These are phyloP conservation scores for Ceratocystis lukuohia DNA, from an alignment of 2,329 filamentous ascomycete species.

Conservation along the genomic window DNA sequence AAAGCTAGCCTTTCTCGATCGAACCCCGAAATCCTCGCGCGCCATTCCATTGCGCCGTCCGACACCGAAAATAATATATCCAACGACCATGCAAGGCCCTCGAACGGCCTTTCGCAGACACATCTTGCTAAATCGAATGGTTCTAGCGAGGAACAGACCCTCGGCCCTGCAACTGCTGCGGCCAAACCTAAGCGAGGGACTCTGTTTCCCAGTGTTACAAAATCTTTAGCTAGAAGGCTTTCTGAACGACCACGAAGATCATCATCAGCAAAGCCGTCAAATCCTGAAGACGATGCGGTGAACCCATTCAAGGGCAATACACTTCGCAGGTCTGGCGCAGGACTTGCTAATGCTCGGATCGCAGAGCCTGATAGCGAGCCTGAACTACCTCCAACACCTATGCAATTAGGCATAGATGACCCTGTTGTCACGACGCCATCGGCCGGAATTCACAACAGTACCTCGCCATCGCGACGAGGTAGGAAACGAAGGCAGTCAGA, in stretches of 20 bases:
- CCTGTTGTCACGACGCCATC: constrained; percentile 42
- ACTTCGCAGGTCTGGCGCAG: constrained; percentile 21
- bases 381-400: constrained; percentile 47
- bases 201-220: constrained; percentile 1
- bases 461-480: constrained; percentile 15
- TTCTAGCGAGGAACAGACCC: not conserved
- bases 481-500: constrained; percentile 4
- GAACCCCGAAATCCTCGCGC: constrained; percentile 44
- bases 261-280: not conserved
- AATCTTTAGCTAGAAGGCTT: constrained; percentile 5
- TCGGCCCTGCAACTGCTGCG: not conserved
- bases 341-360: constrained; percentile 11
- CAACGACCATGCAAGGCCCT: constrained; percentile 8
- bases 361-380: constrained; percentile 27
- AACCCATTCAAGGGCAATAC: constrained; percentile 20
- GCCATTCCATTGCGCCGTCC: constrained; percentile 23
- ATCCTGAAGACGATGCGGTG: not conserved
- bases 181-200: not conserved
- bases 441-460: constrained; percentile 35
- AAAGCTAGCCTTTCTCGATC: constrained; percentile 48
- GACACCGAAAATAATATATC: constrained; percentile 1
- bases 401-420: constrained; percentile 36
- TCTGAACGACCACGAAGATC: constrained; percentile 4
- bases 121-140: not conserved
- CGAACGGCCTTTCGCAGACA: constrained; percentile 6